Base-by-base conservation (phyloP, 23 red algal genomes). In the Chondrus crispus region DNA sequence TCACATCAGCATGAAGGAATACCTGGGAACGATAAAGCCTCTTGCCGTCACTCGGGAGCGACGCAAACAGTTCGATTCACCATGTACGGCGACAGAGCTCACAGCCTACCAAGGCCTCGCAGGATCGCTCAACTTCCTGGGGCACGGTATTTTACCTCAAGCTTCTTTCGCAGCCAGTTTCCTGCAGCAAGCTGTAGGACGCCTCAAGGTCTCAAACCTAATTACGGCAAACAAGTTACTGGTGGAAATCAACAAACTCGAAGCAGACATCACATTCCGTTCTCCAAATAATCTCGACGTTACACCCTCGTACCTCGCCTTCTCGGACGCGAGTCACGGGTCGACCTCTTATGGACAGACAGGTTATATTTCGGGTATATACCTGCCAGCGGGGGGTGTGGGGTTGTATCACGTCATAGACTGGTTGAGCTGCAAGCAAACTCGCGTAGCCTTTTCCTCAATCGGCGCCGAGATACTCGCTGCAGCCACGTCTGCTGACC, bases 81-180 rank as follows among this genome's bases (percentile, higher is more conserved):
- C 38, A 7, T 88, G 84, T 30, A 88, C 66, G 29, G 4, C 5
- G 22, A 46, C 84, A 16, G 46, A 89, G 50, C 30, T 43, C 6
- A 89, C 30, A 1, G 42, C 16, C 36, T 89, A 57, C 48, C 35
- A 71, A n/a, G 41, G 26, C 2, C 46, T 89, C 1, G 77, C 85
- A 5, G 85, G 70, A 4, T 78, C 49, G 7, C 85, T 89, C 35
- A 44, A 75, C 24, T 79, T 60, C 35, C 69, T 74, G 2, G 70
- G 68, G 3, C 45, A 89, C 36, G 85, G 69, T 43, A 2, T 89
- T 24, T 13, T 79, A 1, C 85, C 47, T 2, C 85, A 89, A 39
- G 64, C 47, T 71, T 74, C 84, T 2, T 77, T 79, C 35, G 48
- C 47, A 42, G 68, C 85, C 13, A 89, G 64, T 36, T 79, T 57